Base-by-base conservation (phyloP, 2,329 filamentous ascomycete species). In the Arachnomyces sp. region DNA sequence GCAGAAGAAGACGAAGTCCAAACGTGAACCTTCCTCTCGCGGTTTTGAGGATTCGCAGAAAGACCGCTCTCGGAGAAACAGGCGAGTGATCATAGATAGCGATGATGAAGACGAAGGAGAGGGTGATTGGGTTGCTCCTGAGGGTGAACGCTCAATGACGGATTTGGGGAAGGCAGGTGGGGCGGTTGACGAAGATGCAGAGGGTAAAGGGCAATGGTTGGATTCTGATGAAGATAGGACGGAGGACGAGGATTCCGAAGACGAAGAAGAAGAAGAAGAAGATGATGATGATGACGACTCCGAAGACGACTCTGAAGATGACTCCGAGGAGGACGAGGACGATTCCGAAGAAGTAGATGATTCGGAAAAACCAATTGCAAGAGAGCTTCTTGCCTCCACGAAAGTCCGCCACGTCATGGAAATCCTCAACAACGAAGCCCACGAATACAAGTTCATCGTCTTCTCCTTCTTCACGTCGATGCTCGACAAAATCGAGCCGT, bases 391-490 rank as follows among this genome's bases (percentile, higher is more conserved):
- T 11, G 57, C 63, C 2, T 98, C 92, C 0, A 90, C 92, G 52
- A 98, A 98, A 68, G 93, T 98, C 54, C 81, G 84, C 33, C 81
- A 92, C 52, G 74, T 96, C 14, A 76, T 94, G 55, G 73, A 79
- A 45, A 85, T 98, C 38, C 76, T 98, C 7, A 76, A 80, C 48
- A 78, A 78, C 33, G 92, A 98, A 62, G 80, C 81, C 0, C 69
- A 74, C 2, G 73, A 87, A 44, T 86, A 95, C 73, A 98, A 98
- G 60, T 94, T 95, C 58, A 98, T 98, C 54, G 88, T 98, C 48
- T 98, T 98, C 66, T 95, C 88, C 1, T 87, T 96, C 55, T 98
- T 98, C 66, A 98, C 92, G 0, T 92, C 87, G 1, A 98, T 98
- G 92, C 79, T 98, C 34, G 86, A 96, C 66, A 80, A 96, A 18